Base-by-base conservation (phyloP, 2,329 filamentous ascomycete genomes). In the Penicillium italicum region DNA sequence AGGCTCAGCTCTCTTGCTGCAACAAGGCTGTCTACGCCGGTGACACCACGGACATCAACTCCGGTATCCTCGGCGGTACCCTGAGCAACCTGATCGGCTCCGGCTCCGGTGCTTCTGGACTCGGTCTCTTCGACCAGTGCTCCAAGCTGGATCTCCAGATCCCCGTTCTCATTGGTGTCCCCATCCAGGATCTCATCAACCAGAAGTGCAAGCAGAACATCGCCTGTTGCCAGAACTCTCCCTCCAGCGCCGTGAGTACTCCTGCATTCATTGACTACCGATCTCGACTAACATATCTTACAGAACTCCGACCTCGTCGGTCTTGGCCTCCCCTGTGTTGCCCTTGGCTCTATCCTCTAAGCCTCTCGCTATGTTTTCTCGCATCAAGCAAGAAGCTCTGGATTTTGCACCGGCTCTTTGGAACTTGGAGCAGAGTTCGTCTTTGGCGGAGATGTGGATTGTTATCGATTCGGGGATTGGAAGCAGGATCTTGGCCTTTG, bases 91-190 rank as follows among this genome's bases (percentile, higher is more conserved):
- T 75, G 26, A 60, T 74, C 59, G 68, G 71, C 57, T 58, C 61
- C 56, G 69, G 70, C 50, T 68, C 71, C 41, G 69, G 69, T 52
- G 53, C 70, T 34, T 56, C 69, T 48, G 68, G 71, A 58, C 59
- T 74, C 28, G 71, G 69, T 67, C 66, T 76, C 59, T 74, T 75
- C 64, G 64, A 74, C 60, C 67, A 74, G 68, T 76, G 74, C 72
- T 73, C 72, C 66, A 73, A 74, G 68, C 67, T 76, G 38, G 62
- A 66, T 40, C 31, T 73, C 49, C 57, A 65, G 53, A 43, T 69
- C 58, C 49, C 60, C 57, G 49, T 72, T 31, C 43, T 56, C 53
- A 61, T 73, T 51, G 69, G 55, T 53, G 46, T 72, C 41, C 55
- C 58, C 50, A 16, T 70, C 49, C 62, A 68, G 62, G 71, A 73